Evolutionary conservation across 257 asterid species (phyloP).

Genomic region (Handroanthus guayacan): DNA sequence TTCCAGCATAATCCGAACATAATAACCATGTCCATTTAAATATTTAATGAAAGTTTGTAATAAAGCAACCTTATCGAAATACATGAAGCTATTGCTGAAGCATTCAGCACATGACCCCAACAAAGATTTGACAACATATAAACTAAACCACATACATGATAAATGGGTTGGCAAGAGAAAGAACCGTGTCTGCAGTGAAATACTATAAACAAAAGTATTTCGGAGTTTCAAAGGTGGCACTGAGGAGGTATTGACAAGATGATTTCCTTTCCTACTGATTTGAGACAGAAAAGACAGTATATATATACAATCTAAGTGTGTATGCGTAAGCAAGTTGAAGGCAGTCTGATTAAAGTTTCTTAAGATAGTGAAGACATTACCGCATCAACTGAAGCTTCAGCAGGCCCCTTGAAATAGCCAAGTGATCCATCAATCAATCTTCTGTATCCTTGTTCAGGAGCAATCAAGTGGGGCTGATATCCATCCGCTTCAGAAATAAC

Average conservation of each 20-base stretch:
- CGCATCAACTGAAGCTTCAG: conserved; percentile 99
- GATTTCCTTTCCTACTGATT: not conserved
- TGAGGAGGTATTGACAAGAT: conserved; percentile 17
- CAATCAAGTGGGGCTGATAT: conserved; percentile 96
- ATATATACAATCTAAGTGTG: not conserved
- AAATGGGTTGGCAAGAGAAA: not conserved
- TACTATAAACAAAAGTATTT: conserved; percentile 1
- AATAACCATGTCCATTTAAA: not conserved
- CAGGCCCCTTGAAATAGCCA: conserved; percentile 95
- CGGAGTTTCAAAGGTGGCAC: conserved; percentile 2
- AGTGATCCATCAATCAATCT: conserved; percentile 96
- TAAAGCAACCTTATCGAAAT: not conserved
- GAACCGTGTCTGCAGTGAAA: not conserved
- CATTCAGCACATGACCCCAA: not conserved
- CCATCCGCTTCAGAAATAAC: conserved; percentile 98
- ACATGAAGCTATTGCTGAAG: conserved; percentile 9
- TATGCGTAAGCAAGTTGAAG: not conserved
- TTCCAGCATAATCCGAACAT: not conserved
- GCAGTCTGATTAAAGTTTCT: conserved; percentile 19
- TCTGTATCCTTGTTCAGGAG: conserved; percentile 99
- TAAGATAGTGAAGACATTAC: conserved; percentile 48
- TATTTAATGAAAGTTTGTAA: not conserved
- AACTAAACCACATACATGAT: conserved; percentile 5
- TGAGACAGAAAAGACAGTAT: not conserved
- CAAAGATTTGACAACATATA: not conserved